Percentiles rank a stretch among this genome's conserved stretches.
These are phyloP conservation scores for Hortiboletus rubellus DNA, from an alignment of 1,284 basidiomycete species.

Conservation along the genomic window DNA sequence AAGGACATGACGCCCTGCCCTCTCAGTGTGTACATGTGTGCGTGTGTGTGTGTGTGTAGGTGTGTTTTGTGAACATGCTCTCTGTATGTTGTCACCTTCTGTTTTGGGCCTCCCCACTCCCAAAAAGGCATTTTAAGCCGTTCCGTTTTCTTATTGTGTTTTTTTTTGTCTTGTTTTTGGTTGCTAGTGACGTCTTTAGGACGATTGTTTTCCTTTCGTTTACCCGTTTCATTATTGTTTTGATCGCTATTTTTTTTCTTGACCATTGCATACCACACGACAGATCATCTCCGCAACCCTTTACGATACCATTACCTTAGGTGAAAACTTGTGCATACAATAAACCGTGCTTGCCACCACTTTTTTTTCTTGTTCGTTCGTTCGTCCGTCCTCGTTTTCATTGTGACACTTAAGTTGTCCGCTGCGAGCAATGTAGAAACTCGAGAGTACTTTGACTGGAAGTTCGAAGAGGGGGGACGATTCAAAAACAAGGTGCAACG, in stretches of 20 bases:
- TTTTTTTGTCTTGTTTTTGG: background rate
- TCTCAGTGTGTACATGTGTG: background rate
- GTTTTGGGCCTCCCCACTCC: background rate
- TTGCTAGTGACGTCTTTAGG: background rate
- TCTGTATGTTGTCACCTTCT: slow-evolving; percentile 8
- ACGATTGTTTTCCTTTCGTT: background rate
- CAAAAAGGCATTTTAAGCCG: background rate
- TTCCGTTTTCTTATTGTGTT: too few relatives aligned
- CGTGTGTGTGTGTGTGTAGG: slow-evolving; percentile 3
- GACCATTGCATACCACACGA: slow-evolving; percentile 7
- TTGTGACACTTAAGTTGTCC: too few relatives aligned
- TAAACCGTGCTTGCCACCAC: background rate
- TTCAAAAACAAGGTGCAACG: too few relatives aligned
- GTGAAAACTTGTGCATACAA: slow-evolving; percentile 16
- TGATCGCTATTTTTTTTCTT: background rate
- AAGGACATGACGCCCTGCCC: slow-evolving; percentile 18
- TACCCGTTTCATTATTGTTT: slow-evolving; percentile 1
- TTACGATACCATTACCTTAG: slow-evolving; percentile 20
- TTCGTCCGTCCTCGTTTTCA: background rate
- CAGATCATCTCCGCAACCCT: background rate
- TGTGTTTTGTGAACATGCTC: slow-evolving; percentile 16
- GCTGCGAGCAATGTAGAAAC: too few relatives aligned
- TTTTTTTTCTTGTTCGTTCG: background rate
- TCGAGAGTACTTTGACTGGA: too few relatives aligned
- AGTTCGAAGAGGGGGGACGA: too few relatives aligned